Conservation (phyloP, 2,329 filamentous ascomycete genomes). For the Xylariaceae sp. region DNA sequence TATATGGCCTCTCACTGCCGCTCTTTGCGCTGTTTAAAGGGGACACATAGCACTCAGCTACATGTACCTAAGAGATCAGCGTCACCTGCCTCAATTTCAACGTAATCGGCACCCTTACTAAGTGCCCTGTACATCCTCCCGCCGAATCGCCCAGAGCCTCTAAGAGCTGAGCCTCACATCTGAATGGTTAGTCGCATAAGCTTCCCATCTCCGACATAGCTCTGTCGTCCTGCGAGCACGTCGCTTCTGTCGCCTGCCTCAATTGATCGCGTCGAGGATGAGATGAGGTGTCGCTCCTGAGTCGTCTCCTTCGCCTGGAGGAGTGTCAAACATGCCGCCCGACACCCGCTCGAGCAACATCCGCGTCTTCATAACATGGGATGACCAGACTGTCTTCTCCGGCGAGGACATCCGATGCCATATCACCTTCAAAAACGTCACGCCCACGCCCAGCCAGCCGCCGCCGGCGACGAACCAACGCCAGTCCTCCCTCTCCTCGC, state of each 20-base stretch:
- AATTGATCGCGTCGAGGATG: neutral
- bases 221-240: neutral
- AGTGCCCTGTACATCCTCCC: too few relatives aligned
- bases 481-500: constrained; percentile 26
- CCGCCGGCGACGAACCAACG: constrained; percentile 22
- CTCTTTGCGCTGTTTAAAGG: too few relatives aligned
- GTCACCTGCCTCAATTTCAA: too few relatives aligned
- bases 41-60: too few relatives aligned
- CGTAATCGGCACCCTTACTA: too few relatives aligned
- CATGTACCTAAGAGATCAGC: too few relatives aligned
- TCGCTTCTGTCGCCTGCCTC: too few relatives aligned
- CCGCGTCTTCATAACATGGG: constrained; percentile 93
- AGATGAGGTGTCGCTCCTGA: constrained; percentile 29
- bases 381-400: constrained; percentile 90
- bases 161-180: neutral
- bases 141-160: too few relatives aligned
- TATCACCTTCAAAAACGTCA: constrained; percentile 92
- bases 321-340: constrained; percentile 46
- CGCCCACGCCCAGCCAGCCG: constrained; percentile 41
- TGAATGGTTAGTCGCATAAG: neutral
- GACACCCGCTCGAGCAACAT: constrained; percentile 63
- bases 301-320: constrained; percentile 33
- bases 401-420: constrained; percentile 94
- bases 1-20: too few relatives aligned
- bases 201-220: neutral